These are phyloP conservation scores for Boletus rubescentipes DNA, from an alignment of 768 basidiomycete species.

Conservation along the genomic window DNA sequence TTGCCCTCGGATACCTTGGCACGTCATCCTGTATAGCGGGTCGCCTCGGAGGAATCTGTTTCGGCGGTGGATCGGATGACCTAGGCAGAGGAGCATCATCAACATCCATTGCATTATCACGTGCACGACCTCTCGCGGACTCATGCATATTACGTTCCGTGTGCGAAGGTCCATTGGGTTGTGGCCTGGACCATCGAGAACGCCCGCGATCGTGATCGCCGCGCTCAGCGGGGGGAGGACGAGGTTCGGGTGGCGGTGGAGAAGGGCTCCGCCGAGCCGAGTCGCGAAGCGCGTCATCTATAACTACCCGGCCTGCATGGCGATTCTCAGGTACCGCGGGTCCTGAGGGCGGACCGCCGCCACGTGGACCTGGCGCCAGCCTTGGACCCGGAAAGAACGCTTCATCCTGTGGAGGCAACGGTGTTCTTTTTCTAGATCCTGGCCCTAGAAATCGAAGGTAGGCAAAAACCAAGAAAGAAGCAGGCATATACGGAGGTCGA, in stretches of 20 bases:
- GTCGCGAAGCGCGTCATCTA: conserved; percentile 7
- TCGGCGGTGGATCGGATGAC: conserved; percentile 18
- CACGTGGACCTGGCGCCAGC: conserved; percentile 8
- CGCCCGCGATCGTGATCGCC: conserved; percentile 17
- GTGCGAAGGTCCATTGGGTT: conserved; percentile 11
- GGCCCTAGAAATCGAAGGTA: conserved; percentile 25
- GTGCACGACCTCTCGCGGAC: conserved; percentile 21
- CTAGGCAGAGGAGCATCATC: conserved; percentile 25
- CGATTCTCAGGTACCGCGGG: conserved; percentile 8
- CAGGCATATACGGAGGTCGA: conserved; percentile 23
- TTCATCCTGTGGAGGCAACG: conserved; percentile 38
- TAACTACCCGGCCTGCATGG: neutral
- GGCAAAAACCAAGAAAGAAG: conserved; percentile 19
- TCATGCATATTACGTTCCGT: conserved; percentile 18
- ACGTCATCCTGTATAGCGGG: conserved; percentile 26
- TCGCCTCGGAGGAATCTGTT: conserved; percentile 15
- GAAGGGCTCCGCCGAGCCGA: conserved; percentile 16
- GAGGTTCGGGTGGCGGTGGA: conserved; percentile 8
- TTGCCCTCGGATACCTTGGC: conserved; percentile 38
- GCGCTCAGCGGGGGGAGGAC: conserved; percentile 5
- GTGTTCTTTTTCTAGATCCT: conserved; percentile 35
- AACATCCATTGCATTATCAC: conserved; percentile 27
- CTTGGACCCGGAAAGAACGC: conserved; percentile 27
- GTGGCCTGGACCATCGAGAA: conserved; percentile 13
- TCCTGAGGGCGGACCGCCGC: conserved; percentile 8